Conservation (phyloP, 202 grass and related monocot genomes). For the Brachypodium distachyon region DNA sequence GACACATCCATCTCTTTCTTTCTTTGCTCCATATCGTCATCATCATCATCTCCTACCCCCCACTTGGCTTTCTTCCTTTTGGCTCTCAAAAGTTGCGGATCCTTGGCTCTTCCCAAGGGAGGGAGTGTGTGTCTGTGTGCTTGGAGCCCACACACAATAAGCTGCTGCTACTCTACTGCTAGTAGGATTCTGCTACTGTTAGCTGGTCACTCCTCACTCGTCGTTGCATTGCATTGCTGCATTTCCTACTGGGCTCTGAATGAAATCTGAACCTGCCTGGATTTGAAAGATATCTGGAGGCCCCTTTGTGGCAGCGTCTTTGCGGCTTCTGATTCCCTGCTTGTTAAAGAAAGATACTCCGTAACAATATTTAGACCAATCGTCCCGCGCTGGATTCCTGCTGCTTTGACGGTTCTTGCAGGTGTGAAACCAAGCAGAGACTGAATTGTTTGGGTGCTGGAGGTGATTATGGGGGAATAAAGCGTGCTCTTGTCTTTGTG, state of each 20-base stretch:
- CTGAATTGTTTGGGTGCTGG: constrained; percentile 11
- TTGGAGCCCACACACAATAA: constrained; percentile 16
- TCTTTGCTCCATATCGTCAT: background rate
- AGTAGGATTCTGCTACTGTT: too few species aligned
- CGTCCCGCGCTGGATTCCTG: constrained; percentile 15
- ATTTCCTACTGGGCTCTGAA: constrained; percentile 3
- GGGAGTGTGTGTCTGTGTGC: too few species aligned
- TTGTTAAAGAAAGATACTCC: constrained; percentile 1
- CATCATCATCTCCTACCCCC: background rate
- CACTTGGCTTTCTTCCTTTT: constrained; percentile 34
- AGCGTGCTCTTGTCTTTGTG: constrained; percentile 22
- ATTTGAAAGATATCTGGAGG: constrained; percentile 26
- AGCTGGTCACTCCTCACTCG: background rate
- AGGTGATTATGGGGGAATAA: constrained; percentile 33
- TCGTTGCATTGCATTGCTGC: background rate
- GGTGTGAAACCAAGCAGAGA: constrained; percentile 29
- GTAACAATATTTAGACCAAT: background rate
- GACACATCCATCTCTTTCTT: constrained; percentile 37
- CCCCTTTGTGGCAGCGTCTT: background rate
- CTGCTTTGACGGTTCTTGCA: constrained; percentile 16
- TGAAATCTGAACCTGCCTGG: constrained; percentile 36
- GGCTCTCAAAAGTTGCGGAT: constrained; percentile 57
- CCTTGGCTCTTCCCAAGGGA: constrained; percentile 70
- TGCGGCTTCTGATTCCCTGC: constrained; percentile 24
- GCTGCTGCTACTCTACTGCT: constrained; percentile 7